Evolutionary conservation across 2,329 filamentous ascomycete genomes (phyloP).

Genomic region (Alternaria brassicae): DNA sequence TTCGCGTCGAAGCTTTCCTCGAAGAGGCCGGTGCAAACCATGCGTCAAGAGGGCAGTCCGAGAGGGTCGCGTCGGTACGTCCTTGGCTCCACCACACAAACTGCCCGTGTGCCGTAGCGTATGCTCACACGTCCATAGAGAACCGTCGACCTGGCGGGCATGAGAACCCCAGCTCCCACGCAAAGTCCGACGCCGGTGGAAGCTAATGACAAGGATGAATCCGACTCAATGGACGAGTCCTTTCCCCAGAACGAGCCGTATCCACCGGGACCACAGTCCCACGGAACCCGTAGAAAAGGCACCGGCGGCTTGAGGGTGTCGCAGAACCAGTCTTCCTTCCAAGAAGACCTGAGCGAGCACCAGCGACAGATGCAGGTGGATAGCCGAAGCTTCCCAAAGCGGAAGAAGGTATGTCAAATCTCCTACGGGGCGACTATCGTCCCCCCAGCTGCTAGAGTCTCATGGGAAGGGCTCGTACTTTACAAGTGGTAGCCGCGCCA

Average conservation of each 20-base stretch:
- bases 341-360: conserved; percentile 41
- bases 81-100: neutral
- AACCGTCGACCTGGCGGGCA: conserved; percentile 34
- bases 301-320: conserved; percentile 39
- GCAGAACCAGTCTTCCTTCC: conserved; percentile 29
- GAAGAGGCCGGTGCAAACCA: conserved; percentile 32
- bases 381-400: conserved; percentile 41
- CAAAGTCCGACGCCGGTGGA: conserved; percentile 25
- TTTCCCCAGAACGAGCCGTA: conserved; percentile 10
- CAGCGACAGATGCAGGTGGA: conserved; percentile 46
- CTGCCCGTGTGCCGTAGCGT: neutral
- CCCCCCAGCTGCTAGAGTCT: neutral
- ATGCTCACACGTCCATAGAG: conserved; percentile 24
- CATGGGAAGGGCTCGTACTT: neutral
- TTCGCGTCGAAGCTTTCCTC: conserved; percentile 43
- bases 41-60: conserved; percentile 22
- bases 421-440: neutral
- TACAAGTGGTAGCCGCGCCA: neutral
- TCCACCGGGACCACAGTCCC: conserved; percentile 5
- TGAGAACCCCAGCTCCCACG: conserved; percentile 35
- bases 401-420: conserved; percentile 31
- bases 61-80: conserved; percentile 41
- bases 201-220: conserved; percentile 14
- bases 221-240: conserved; percentile 10
- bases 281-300: conserved; percentile 31